A percentile compares a stretch with the other conserved stretches of the same genome.
These are phyloP conservation scores for Corinectria fuckeliana DNA, from an alignment of 2,329 filamentous ascomycete genomes.

Conservation along the genomic window DNA sequence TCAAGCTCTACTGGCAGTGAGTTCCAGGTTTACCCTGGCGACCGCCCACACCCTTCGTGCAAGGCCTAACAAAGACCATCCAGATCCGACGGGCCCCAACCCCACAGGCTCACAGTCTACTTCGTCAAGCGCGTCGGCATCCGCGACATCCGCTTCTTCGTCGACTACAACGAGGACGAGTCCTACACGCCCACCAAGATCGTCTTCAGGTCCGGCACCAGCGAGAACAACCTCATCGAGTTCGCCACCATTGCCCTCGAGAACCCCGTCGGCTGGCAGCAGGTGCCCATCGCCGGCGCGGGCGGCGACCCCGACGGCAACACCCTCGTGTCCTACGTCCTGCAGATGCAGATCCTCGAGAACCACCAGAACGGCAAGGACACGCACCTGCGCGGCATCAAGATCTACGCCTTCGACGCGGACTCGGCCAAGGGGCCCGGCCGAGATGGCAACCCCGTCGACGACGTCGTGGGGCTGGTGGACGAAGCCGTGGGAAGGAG, in stretches of 20 bases:
- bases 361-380: slow-evolving; percentile 99
- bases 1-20: slow-evolving; percentile 80
- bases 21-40: slow-evolving; percentile 41
- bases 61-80: neutral
- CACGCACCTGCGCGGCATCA: slow-evolving; percentile 93
- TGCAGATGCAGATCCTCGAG: slow-evolving; percentile 90
- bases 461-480: slow-evolving; percentile 39
- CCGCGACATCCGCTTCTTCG: slow-evolving; percentile 78
- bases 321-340: slow-evolving; percentile 84
- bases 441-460: slow-evolving; percentile 43
- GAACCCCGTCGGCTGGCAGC: slow-evolving; percentile 87
- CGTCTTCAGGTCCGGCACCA: slow-evolving; percentile 85
- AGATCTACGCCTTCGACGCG: slow-evolving; percentile 73
- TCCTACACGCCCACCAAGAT: slow-evolving; percentile 97
- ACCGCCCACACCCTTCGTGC: neutral
- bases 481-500: slow-evolving; percentile 25
- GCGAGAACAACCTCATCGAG: slow-evolving; percentile 88
- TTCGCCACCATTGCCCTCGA: slow-evolving; percentile 82
- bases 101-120: slow-evolving; percentile 82
- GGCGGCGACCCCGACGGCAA: slow-evolving; percentile 70
- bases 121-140: slow-evolving; percentile 85
- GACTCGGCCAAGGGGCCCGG: slow-evolving; percentile 53
- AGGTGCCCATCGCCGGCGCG: slow-evolving; percentile 68
- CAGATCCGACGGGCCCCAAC: slow-evolving; percentile 83
- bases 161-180: slow-evolving; percentile 93